These are phyloP conservation scores for Apophysomyces elegans DNA, from an alignment of 371 early-diverging fungal species.

Conservation along the genomic window DNA sequence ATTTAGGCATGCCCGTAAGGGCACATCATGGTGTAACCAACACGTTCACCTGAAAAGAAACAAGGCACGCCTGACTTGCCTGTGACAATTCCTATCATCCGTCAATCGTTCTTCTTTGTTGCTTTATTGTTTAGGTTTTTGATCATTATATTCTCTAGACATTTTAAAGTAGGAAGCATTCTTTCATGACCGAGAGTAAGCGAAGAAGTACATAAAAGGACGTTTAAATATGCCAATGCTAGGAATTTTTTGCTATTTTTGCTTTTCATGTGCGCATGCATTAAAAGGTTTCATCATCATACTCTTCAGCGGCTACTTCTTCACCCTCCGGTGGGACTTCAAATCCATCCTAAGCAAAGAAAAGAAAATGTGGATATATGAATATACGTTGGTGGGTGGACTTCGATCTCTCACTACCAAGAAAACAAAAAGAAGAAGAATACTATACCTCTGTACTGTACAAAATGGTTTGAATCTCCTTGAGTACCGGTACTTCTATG, in stretches of 20 bases:
- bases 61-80: neutral
- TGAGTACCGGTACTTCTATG: slow-evolving; percentile 51
- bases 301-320: slow-evolving; percentile 34
- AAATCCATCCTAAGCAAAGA: slow-evolving; percentile 41
- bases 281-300: slow-evolving; percentile 63
- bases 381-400: no score
- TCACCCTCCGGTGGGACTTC: slow-evolving; percentile 50
- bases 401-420: neutral
- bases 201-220: neutral
- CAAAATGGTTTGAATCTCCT: slow-evolving; percentile 80
- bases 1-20: neutral
- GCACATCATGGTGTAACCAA: neutral
- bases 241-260: neutral
- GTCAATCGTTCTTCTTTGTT: neutral
- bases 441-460: slow-evolving; percentile 78
- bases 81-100: slow-evolving; percentile 3
- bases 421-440: neutral
- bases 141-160: slow-evolving; percentile 2
- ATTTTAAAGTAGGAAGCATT: neutral
- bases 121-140: neutral
- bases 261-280: slow-evolving; percentile 8
- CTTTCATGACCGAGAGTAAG: neutral
- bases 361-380: neutral
- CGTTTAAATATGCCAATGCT: neutral
- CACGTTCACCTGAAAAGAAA: neutral